Evolutionary conservation across 176 grass and related monocot species (phyloP).

Genomic region (Pontederia crassipes): DNA sequence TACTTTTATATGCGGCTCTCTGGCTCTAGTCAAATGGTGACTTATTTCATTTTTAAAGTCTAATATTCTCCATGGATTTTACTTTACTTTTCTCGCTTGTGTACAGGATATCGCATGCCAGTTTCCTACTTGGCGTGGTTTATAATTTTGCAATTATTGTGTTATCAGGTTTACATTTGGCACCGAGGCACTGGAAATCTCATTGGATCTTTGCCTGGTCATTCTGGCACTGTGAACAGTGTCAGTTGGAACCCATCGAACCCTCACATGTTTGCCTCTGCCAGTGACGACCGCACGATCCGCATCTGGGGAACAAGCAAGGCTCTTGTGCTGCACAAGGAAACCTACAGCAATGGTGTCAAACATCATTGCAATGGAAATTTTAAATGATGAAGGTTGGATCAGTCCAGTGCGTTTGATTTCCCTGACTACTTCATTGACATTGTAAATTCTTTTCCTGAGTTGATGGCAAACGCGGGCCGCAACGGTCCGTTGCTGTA

Average conservation of each 20-base stretch:
- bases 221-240: slow-evolving; percentile 70
- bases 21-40: no score
- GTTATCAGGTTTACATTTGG: slow-evolving; percentile 81
- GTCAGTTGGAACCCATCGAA: slow-evolving; percentile 85
- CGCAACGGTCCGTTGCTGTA: background rate
- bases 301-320: slow-evolving; percentile 72
- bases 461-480: background rate
- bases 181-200: slow-evolving; percentile 64
- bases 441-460: background rate
- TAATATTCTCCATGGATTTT: background rate
- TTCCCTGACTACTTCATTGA: background rate
- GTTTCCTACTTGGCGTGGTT: background rate
- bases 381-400: slow-evolving; percentile 19
- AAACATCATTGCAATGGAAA: slow-evolving; percentile 66
- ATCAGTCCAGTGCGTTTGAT: background rate
- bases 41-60: no score
- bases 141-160: background rate
- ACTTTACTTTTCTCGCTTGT: background rate
- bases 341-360: slow-evolving; percentile 45
- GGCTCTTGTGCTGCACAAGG: slow-evolving; percentile 45
- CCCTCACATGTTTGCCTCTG: slow-evolving; percentile 81
- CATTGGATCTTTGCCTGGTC: slow-evolving; percentile 52
- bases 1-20: no score
- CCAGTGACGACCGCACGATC: slow-evolving; percentile 65
- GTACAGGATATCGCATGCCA: background rate